Evolutionary conservation across 2,329 filamentous ascomycete species (phyloP), one percentile per base, ranked within the genome.

Genomic region (Pyricularia sp.): DNA sequence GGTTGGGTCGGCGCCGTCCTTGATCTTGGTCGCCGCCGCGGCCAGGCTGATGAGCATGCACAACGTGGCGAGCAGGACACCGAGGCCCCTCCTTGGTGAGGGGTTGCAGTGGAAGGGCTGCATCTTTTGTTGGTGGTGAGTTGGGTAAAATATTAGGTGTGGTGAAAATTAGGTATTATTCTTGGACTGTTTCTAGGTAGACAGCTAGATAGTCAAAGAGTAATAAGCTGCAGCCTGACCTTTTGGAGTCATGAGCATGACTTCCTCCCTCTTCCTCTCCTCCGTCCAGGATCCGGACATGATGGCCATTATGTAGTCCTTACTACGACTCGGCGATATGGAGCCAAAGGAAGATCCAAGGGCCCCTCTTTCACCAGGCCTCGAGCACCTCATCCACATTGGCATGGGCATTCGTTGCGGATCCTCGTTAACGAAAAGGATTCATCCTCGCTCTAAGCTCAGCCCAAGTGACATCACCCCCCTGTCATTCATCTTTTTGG

Each of bases 1-100:
- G 24, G 69, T 65, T 9, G 70, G 70, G 65, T 71, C 70, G 10
- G 66, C 64, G n/a, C 69, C 69, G 35, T 55, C 19, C 9, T 65
- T 62, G 60, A 70, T 65, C 28, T 65, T 67, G 31, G 61, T 65
- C 22, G 64, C 63, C 6, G 65, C 65, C 3, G 60, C 26, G 3
- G 64, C 55, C 60, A 59, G 62, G 33, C 66, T 63, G 55, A 67
- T 60, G 28, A 70, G 67, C 57, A 65, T 28, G 28, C n/a, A 60
- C 24, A 64, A 33, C n/a, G 26, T 16, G 8, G 30, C 30, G 7
- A 59, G 16, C 31, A 35, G 16, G 40, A n/a, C 40, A 19, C 40
- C 3, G 40, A 49, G 40, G 19, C 40, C 40, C 40, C 40, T 49
- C 40, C 5, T 49, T n/a, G 40, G 40, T n/a, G 40, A 49, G 40